Percentiles rank a stretch among this genome's conserved stretches.
Evolutionary conservation across 2,329 filamentous ascomycete species (phyloP).

Genomic region (Aspergillus viridinutans): DNA sequence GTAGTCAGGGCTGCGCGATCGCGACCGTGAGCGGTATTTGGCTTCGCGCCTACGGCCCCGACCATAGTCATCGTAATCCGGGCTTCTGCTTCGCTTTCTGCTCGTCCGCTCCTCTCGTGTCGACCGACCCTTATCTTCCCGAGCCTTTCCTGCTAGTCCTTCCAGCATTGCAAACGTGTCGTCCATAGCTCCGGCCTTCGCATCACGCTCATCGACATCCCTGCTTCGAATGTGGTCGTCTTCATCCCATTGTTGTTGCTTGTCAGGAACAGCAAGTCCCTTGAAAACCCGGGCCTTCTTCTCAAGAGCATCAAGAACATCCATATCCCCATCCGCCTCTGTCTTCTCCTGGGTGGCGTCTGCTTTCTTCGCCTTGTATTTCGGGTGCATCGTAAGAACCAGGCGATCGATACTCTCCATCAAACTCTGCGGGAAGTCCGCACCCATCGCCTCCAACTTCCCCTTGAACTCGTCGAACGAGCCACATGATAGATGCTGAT

Average conservation of each 20-base stretch:
- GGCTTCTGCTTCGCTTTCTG: constrained; percentile 54
- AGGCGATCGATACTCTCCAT: constrained; percentile 88
- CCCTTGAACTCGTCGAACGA: constrained; percentile 69
- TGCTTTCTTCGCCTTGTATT: constrained; percentile 62
- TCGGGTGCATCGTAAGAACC: constrained; percentile 84
- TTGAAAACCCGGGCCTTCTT: constrained; percentile 86
- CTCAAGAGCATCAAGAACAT: constrained; percentile 48
- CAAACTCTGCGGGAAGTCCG: constrained; percentile 79
- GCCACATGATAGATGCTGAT: constrained; percentile 73
- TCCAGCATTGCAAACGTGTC: constrained; percentile 93
- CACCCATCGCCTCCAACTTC: constrained; percentile 70
- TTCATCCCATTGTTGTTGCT: constrained; percentile 54
- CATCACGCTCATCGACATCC: constrained; percentile 32
- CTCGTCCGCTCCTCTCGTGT: constrained; percentile 34
- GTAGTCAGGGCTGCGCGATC: constrained; percentile 44
- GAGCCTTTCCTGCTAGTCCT: constrained; percentile 67
- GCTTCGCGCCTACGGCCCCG: constrained; percentile 43
- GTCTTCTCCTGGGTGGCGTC: constrained; percentile 30
- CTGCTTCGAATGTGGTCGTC: constrained; percentile 39
- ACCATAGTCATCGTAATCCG: constrained; percentile 47
- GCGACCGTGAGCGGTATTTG: constrained; percentile 48
- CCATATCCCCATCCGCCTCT: constrained; percentile 41
- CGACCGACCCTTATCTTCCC: constrained; percentile 30
- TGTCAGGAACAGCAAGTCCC: constrained; percentile 82
- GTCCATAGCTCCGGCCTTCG: constrained; percentile 67